Base-by-base conservation (phyloP, 352 stramenopile species). In the Globisporangium iwayamae region DNA sequence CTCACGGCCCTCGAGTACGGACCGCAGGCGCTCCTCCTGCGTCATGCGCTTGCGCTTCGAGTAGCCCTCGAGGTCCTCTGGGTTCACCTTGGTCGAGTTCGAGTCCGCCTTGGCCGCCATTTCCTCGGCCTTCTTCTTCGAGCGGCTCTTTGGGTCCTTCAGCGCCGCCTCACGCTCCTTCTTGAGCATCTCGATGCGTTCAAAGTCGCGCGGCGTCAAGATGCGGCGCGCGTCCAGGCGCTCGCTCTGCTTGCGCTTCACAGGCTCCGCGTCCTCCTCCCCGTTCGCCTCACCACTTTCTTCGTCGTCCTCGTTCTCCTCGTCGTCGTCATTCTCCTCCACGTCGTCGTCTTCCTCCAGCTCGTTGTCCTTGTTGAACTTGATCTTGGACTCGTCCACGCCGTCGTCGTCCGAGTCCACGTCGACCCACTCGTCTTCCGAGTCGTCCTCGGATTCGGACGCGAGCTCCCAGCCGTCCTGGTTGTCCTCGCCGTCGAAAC, bases 181-280 rank as follows among this genome's bases (percentile, higher is more conserved):
- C 76, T 95, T 96, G 58, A 96, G 77, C 74, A 96, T 91, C 58
- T 93, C 87, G 38, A 96, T 96, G 64, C 88, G 87, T 60, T 94
- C 80, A 67, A 96, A 96, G 67, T 96, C 88, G 45, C 92, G 95
- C 56, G 74, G 91, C 46, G 81, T 98, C 71, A 92, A 82, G 56
- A 91, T 94, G 52, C 76, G 94, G 77, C 76, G 83, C 22, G 88
- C 88, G 52, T 96, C 89, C 10, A 97, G 76, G 2, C 89, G 89
- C 45, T 96, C 81, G 59, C 78, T 90, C 72, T 96, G 86, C 4
- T 64, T 57, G 54, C 76, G 70, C 14, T 76, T 54, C 62, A 68
- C 57, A 1, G 48, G 62, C 50, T 66, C 52, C 8, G 55, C 62
- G 16, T 74, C 72, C 3, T 72, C 73, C n/a, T 78, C 74, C 0